Evolutionary conservation across 768 basidiomycete species (phyloP).

Genomic region (Boletus rubroflammeus): DNA sequence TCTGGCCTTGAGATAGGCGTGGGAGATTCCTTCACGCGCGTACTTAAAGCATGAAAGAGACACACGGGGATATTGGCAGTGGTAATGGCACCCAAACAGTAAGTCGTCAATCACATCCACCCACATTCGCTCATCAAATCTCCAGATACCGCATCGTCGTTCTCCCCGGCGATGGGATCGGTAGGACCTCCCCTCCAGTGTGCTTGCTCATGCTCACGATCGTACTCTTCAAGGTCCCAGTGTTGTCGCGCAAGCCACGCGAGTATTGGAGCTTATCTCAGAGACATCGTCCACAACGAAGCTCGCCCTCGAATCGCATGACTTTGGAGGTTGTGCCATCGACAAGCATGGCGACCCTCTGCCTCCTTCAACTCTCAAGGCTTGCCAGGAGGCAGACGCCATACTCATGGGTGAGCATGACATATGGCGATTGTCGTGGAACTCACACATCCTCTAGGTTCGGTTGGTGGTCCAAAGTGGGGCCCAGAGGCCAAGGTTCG

Average conservation of each 20-base stretch:
- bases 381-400: conserved; percentile 91
- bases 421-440: not conserved
- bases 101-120: conserved; percentile 12
- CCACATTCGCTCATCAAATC: conserved; percentile 5
- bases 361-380: conserved; percentile 78
- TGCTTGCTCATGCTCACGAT: not conserved
- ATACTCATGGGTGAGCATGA: conserved; percentile 79
- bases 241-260: conserved; percentile 80
- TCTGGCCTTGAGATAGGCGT: conserved; percentile 4
- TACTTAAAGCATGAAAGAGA: not conserved
- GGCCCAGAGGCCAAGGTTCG: conserved; percentile 84
- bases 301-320: conserved; percentile 68
- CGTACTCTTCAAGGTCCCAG: conserved; percentile 65
- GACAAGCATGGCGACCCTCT: conserved; percentile 84
- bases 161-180: conserved; percentile 97
- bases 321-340: conserved; percentile 92
- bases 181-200: conserved; percentile 38
- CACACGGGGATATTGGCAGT: not conserved
- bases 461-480: conserved; percentile 99
- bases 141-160: conserved; percentile 81
- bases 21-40: not conserved
- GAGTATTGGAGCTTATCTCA: conserved; percentile 73
- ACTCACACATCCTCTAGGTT: conserved; percentile 50
- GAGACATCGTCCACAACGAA: conserved; percentile 59
- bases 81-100: conserved; percentile 47